Conservation (phyloP, 441 rosid species). For the Metrosideros polymorpha region DNA sequence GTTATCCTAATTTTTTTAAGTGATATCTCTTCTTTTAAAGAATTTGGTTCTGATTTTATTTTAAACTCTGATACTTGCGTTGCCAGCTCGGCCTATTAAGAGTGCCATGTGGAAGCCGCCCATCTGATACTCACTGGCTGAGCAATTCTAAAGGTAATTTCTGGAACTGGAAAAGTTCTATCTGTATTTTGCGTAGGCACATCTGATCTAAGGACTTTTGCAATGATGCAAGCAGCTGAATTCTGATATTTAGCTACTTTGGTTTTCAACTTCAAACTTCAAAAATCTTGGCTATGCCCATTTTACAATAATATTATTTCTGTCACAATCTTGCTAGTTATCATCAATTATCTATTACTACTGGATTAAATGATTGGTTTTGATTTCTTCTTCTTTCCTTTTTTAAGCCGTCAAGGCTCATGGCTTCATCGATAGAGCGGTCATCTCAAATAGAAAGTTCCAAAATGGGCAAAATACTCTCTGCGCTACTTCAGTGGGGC, state of each 20-base stretch:
- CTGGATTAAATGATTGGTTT: not conserved
- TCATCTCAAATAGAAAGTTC: constrained; percentile 21
- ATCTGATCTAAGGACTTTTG: not conserved
- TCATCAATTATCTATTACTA: not conserved
- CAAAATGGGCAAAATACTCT: constrained; percentile 21
- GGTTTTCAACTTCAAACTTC: not conserved
- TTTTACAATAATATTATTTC: not conserved
- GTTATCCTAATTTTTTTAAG: not conserved
- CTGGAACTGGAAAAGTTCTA: not conserved
- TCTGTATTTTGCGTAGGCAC: not conserved
- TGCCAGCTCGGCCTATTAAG: constrained; percentile 29
- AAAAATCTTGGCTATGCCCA: not conserved
- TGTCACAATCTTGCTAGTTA: not conserved
- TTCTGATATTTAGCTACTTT: not conserved
- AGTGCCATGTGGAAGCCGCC: constrained; percentile 18
- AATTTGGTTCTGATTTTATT: not conserved
- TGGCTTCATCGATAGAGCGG: constrained; percentile 14
- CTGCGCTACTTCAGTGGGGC: constrained; percentile 35
- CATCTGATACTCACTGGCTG: constrained; percentile 21
- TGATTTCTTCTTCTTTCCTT: constrained; percentile 2
- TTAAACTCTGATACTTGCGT: constrained; percentile 1
- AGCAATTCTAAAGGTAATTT: constrained; percentile 40
- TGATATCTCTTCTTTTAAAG: not conserved
- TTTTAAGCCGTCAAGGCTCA: constrained; percentile 21
- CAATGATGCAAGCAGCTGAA: not conserved